Evolutionary conservation across 768 basidiomycete genomes (phyloP).

Genomic region (Phlebiopsis flavidoalba): DNA sequence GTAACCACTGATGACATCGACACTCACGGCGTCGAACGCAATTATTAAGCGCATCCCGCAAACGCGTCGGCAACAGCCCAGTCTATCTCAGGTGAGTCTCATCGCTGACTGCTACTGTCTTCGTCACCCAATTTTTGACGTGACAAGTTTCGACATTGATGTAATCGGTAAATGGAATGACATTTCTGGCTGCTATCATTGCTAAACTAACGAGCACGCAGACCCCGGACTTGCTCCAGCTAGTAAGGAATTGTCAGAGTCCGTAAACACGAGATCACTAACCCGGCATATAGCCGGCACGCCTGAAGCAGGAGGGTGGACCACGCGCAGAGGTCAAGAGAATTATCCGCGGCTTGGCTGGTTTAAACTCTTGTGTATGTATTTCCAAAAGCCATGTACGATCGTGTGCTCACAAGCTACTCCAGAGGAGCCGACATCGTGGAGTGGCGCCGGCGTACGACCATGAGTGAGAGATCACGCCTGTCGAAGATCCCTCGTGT

Average conservation of each 20-base stretch:
- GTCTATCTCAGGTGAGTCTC: slow-evolving; percentile 58
- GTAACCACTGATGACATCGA: slow-evolving; percentile 83
- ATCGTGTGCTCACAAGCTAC: not conserved
- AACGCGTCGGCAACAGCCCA: slow-evolving; percentile 66
- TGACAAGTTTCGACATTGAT: slow-evolving; percentile 69
- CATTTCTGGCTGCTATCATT: not conserved
- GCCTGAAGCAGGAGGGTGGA: slow-evolving; percentile 84
- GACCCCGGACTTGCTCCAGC: slow-evolving; percentile 80
- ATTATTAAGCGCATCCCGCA: slow-evolving; percentile 68
- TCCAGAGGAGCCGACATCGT: slow-evolving; percentile 62
- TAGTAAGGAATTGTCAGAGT: slow-evolving; percentile 39
- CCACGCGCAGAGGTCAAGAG: slow-evolving; percentile 76
- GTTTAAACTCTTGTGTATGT: slow-evolving; percentile 76
- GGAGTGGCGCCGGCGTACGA: slow-evolving; percentile 75
- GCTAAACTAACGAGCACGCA: slow-evolving; percentile 19
- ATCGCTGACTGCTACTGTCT: not conserved
- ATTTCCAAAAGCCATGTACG: not conserved
- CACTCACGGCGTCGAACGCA: slow-evolving; percentile 63
- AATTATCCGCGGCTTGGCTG: slow-evolving; percentile 72
- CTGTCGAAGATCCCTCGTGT: not conserved
- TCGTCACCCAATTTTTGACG: not conserved
- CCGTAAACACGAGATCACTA: not conserved
- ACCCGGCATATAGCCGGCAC: slow-evolving; percentile 56
- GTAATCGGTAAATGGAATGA: slow-evolving; percentile 50
- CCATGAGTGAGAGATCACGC: slow-evolving; percentile 40